Conservation (phyloP, 495 filamentous ascomycete species). For the Parachaetomium inaequale region DNA sequence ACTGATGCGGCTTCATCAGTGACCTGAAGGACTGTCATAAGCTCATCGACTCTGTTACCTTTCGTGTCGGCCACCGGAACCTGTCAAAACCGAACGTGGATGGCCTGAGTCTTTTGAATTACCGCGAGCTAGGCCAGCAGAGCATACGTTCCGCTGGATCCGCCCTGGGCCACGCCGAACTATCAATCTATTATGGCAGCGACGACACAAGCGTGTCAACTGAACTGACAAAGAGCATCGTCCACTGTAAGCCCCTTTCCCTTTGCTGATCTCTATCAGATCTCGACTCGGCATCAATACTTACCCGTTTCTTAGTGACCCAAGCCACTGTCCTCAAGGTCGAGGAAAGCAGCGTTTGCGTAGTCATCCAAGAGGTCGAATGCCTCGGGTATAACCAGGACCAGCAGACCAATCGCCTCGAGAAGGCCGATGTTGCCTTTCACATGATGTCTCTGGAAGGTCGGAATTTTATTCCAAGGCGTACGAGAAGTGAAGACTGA, state of each 20-base stretch:
- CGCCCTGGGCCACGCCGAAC: conserved; percentile 8
- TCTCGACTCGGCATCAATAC: no score
- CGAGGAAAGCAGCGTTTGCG: not conserved
- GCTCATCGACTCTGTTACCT: conserved; percentile 1
- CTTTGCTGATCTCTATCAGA: no score
- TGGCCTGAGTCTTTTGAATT: conserved; percentile 5
- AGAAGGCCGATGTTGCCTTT: conserved; percentile 1
- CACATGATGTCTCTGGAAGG: conserved; percentile 9
- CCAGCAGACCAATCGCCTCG: not conserved
- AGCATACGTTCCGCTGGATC: not conserved
- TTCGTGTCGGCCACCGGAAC: conserved; percentile 1
- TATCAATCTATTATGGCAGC: conserved; percentile 7
- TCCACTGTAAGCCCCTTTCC: conserved; percentile 1
- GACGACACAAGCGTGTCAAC: not conserved
- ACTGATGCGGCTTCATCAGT: not conserved
- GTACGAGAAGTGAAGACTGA: not conserved
- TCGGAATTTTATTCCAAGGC: not conserved
- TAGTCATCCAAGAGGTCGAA: conserved; percentile 13
- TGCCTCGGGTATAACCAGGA: conserved; percentile 9
- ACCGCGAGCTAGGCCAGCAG: not conserved
- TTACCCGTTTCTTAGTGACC: not conserved
- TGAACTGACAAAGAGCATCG: conserved; percentile 3
- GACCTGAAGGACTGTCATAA: conserved; percentile 2
- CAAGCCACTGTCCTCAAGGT: not conserved
- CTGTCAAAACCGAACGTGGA: not conserved